Base-by-base conservation (phyloP, 1,284 basidiomycete species). In the Mixia osmundae region DNA sequence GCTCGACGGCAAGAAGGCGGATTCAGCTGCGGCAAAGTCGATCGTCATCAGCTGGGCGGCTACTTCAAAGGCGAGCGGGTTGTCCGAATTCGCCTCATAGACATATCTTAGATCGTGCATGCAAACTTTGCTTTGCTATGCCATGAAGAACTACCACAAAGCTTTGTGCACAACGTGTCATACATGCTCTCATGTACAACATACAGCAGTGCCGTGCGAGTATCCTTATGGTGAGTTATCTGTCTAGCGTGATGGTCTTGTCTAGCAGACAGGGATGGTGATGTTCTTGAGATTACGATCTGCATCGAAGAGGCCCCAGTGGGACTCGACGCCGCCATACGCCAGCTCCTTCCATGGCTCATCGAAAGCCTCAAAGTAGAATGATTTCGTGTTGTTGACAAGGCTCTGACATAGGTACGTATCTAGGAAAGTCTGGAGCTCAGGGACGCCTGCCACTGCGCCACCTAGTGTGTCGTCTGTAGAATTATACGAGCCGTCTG, bases 341-440 rank as follows among this genome's bases (percentile, higher is more conserved):
- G 8, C 4, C 11, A 29, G 18, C 1, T 63, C 65, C 61, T 87
- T 83, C 82, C 80, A 87, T 16, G 64, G 59, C 57, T 87, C 78
- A 52, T 89, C 83, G 45, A 72, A 72, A 50, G 65, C 74, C 66
- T 77, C 57, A 30, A 57, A 57, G 44, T 51, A 57, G 33, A 44
- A 51, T 20, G 21, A 24, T 25, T 19, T n/a, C 5, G 78, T 77
- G 24, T 66, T 64, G 46, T 82, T 77, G 25, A 53, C 38, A 55
- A 85, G 91, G 8, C 82, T 75, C 47, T 73, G 67, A 54, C 87
- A 95, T 18, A 87, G 71, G 49, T 80, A 94, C 0, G 66, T 69
- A 50, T 87, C 64, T 34, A 95, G 52, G 63, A 82, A 45, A 43
- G 64, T 69, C 54, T 75, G 72, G 24, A 87, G 61, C 47, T 76